Evolutionary conservation across 139 green algal species (phyloP), one percentile per base, ranked within the genome.

Genomic region (Coccomyxa sp.): DNA sequence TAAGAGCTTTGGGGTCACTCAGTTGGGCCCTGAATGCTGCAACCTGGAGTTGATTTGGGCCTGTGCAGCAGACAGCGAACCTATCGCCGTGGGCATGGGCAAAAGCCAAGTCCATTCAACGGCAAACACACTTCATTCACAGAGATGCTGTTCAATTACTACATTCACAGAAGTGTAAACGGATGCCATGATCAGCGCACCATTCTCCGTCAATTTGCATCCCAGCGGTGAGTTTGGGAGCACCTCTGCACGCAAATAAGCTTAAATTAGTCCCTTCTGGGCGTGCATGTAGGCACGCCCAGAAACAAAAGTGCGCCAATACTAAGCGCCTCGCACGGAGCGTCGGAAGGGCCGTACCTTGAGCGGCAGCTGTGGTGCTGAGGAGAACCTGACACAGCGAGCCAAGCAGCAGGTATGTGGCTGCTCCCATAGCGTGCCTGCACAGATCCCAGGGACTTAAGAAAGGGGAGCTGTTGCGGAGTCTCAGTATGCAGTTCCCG

Each of bases 1-100:
- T 78, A 0, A 78, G 10, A 32, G 28, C 74, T 16, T 1, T 38
- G 27, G 74, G 74, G 74, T 38, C 28, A 27, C 74, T 78, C 3
- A 78, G 74, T 27, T 78, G n/a, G 74, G 74, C 21, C n/a, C 74
- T 28, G 74, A 78, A 78, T 57, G 74, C 74, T 57, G 74, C 74
- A 57, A 78, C 11, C 17, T 78, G 63, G 63, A 71, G 63, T 11
- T 71, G 4, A 25, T 71, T 71, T 25, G 63, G 63, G 63, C 63
- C 63, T 71, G 63, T 9, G 63, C 63, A 71, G 63, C 63, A 71
- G 3, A 51, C 38, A 51, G 38, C 3, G 7, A 7, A 51, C 38
- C 38, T n/a, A 7, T 51, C 38, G 38, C 7, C 3, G 38, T 51
- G 38, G 38, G 3, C 38, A 71, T 71, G 63, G 1, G 63, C 21